A percentile compares a stretch with the other conserved stretches of the same genome.
phyloP scores from a whole-genome alignment of 2,329 filamentous ascomycete genomes.

The Hypoxylon rubiginosum region DNA sequence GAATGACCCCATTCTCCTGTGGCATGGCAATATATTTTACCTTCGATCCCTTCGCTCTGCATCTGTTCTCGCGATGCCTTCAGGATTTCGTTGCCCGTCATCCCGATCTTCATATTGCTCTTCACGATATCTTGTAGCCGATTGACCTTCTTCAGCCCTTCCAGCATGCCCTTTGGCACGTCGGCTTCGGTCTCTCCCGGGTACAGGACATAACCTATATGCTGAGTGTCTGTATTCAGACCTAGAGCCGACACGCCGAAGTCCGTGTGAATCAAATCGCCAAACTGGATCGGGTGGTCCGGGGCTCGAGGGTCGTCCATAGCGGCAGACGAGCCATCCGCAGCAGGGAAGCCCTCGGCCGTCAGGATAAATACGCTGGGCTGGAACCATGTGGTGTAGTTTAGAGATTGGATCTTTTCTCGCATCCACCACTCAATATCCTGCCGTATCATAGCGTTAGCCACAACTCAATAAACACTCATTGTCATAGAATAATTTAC shows the following conservation, averaged over 20 bases:
- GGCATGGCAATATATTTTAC: slow-evolving; percentile 63
- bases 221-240: slow-evolving; percentile 65
- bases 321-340: slow-evolving; percentile 41
- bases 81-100: slow-evolving; percentile 61
- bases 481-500: slow-evolving; percentile 36
- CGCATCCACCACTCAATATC: slow-evolving; percentile 67
- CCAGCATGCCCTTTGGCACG: slow-evolving; percentile 57
- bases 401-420: slow-evolving; percentile 62
- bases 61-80: slow-evolving; percentile 57
- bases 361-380: slow-evolving; percentile 60
- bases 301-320: slow-evolving; percentile 38
- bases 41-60: slow-evolving; percentile 58
- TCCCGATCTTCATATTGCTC: slow-evolving; percentile 59
- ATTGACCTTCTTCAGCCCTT: slow-evolving; percentile 62
- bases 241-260: slow-evolving; percentile 63
- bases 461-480: not conserved
- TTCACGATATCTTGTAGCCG: slow-evolving; percentile 63
- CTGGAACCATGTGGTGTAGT: slow-evolving; percentile 67
- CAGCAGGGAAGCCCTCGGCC: slow-evolving; percentile 47
- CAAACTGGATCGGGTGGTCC: slow-evolving; percentile 55
- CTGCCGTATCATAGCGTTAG: slow-evolving; percentile 25
- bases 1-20: slow-evolving; percentile 66
- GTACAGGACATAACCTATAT: slow-evolving; percentile 62
- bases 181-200: slow-evolving; percentile 58
- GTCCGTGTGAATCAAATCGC: slow-evolving; percentile 64